These are phyloP conservation scores for Bipolaris gigantea DNA, from an alignment of 2,329 filamentous ascomycete genomes.

Conservation along the genomic window DNA sequence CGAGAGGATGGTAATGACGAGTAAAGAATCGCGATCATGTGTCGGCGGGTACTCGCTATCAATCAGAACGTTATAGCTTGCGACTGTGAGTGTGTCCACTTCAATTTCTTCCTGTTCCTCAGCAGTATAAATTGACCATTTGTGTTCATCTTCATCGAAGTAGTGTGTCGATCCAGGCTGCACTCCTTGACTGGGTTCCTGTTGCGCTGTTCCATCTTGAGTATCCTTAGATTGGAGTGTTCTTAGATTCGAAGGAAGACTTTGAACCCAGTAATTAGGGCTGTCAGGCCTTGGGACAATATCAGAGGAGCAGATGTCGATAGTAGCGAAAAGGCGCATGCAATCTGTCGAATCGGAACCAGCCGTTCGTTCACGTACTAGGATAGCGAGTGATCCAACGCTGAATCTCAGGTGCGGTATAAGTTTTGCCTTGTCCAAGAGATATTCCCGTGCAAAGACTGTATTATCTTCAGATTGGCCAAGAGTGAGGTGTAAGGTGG, in stretches of 20 bases:
- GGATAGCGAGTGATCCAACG: slow-evolving; percentile 54
- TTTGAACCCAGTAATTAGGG: slow-evolving; percentile 21
- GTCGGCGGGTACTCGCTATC: slow-evolving; percentile 45
- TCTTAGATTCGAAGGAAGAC: background rate
- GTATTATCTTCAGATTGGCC: slow-evolving; percentile 58
- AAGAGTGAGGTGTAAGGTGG: slow-evolving; percentile 60
- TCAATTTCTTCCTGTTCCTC: background rate
- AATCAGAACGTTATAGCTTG: slow-evolving; percentile 51
- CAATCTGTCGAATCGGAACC: slow-evolving; percentile 38
- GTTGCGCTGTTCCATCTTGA: background rate
- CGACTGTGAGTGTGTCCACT: slow-evolving; percentile 33
- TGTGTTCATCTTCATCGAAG: slow-evolving; percentile 26
- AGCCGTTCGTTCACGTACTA: slow-evolving; percentile 53
- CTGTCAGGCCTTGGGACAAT: background rate
- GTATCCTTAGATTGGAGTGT: slow-evolving; percentile 1
- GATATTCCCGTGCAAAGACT: slow-evolving; percentile 52
- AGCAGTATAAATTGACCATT: slow-evolving; percentile 25
- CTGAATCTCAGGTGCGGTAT: slow-evolving; percentile 56
- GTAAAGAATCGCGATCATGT: slow-evolving; percentile 41
- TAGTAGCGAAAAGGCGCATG: slow-evolving; percentile 62
- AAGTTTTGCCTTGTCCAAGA: slow-evolving; percentile 57
- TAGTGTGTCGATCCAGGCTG: slow-evolving; percentile 36
- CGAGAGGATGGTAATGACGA: slow-evolving; percentile 42
- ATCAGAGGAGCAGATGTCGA: slow-evolving; percentile 40
- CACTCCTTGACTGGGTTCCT: slow-evolving; percentile 8